Evolutionary conservation across 2,329 filamentous ascomycete species (phyloP), one percentile per base, ranked within the genome.

Genomic region (Cyanodermella asteris): DNA sequence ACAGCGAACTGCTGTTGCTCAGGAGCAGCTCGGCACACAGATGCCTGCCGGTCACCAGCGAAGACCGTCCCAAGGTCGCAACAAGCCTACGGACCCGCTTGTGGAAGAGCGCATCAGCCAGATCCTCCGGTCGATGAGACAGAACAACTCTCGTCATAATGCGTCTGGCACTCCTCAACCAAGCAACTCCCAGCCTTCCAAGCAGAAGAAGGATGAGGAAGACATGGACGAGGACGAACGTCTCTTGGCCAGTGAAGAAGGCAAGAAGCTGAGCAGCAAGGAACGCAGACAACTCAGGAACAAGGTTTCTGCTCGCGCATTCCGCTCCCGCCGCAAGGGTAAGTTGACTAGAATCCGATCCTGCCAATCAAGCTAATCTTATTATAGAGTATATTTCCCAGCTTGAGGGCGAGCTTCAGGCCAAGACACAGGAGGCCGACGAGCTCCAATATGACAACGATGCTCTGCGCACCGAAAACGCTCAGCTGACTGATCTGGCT

Each of bases 151-250:
- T 14, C 56, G 64, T 24, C 56, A 62, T 14, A 51, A 48, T 32
- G 36, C 39, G 16, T 47, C 48, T 16, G 41, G 48, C 14, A 39
- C 47, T 17, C 44, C 45, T 31, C 39, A 38, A 21, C 37, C 41
- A 16, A 45, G 60, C 8, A 47, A 71, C n/a, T 59, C 68, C 28
- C 72, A 78, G 44, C 64, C 80, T 38, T 59, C 72, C 24, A 72
- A 72, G 34, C 53, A 65, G 34, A 82, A 72, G 61, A 94, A 94
- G 61, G 81, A 93, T 22, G 82, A 94, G 41, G 82, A 93, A 33
- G 84, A 94, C 26, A 94, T 97, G 84, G 87, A 97, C 39, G 84
- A 93, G 48, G 87, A 94, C 40, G 87, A 94, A 59, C 66, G 78
- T 36, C 60, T 93, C 7, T 60, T 93, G 23, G 80, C 80, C n/a